Evolutionary conservation across 768 basidiomycete species (phyloP).

Genomic region (Boletus rex-veris): DNA sequence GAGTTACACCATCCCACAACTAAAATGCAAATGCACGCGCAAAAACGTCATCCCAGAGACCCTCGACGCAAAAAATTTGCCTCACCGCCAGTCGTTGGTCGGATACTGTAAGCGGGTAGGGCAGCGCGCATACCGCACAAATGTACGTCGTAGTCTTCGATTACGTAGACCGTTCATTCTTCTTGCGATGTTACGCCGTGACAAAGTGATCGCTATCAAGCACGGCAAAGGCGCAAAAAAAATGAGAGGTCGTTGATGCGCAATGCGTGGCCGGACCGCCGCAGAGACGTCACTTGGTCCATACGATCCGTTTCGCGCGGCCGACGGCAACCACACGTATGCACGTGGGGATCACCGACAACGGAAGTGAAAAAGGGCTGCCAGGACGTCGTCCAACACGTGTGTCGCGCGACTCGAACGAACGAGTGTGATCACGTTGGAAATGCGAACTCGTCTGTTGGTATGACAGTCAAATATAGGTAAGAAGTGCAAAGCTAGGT

Average conservation of each 20-base stretch:
- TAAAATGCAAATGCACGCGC: too few species aligned
- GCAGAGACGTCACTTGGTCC: background rate
- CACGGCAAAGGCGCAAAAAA: background rate
- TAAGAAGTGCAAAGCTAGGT: constrained; percentile 2
- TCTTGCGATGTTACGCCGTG: background rate
- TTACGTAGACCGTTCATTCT: constrained; percentile 11
- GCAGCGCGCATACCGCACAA: background rate
- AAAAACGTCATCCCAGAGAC: background rate
- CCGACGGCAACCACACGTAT: background rate
- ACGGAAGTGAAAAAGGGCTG: constrained; percentile 13
- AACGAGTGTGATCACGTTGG: background rate
- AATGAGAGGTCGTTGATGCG: background rate
- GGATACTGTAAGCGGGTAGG: constrained; percentile 1
- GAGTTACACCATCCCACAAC: background rate
- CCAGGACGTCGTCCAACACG: constrained; percentile 15
- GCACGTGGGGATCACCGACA: constrained; percentile 14
- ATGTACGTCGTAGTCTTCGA: constrained; percentile 7
- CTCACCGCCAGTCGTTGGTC: background rate
- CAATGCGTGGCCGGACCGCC: background rate
- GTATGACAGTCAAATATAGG: background rate
- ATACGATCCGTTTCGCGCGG: constrained; percentile 12
- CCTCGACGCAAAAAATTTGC: background rate
- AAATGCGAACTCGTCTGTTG: background rate
- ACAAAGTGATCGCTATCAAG: background rate
- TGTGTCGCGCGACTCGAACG: constrained; percentile 6